Base-by-base conservation (phyloP, 1,284 basidiomycete species). In the Exobasidium cylindrosporum region DNA sequence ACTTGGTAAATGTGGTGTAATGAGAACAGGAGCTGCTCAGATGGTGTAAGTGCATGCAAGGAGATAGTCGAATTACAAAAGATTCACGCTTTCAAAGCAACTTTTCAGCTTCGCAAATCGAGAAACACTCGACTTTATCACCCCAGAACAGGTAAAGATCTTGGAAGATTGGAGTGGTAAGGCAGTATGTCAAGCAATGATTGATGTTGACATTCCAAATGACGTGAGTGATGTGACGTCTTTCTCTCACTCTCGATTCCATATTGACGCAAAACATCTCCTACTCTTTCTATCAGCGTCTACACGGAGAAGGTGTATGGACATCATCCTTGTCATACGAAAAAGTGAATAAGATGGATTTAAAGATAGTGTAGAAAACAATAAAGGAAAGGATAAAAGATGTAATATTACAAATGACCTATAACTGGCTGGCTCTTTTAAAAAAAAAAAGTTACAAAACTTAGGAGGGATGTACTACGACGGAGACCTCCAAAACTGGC, bases 1-100 rank as follows among this genome's bases (percentile, higher is more conserved):
- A 28, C 29, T 32, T 23, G 58, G 52, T 30, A 14, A 53, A 31
- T 58, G 29, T 13, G 35, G 79, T 64, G 67, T 82, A 57, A 90
- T 92, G 73, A 84, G 85, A 65, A 89, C 87, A 1, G 88, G 89
- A 5, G 88, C 88, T 14, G 86, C 86, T 17, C 90, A 92, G 65
- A 90, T 92, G 86, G 86, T 91, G 35, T 40, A 40, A 40, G 70
- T 66, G 35, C 35, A 40, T 40, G 35, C 10, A 17, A 40, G 17
- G 10, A 40, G 10, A 17, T 10, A 40, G 35, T 10, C 35, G 35
- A 40, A 61, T 63, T 2, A 4, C n/a, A 24, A 35, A 43, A 13
- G 55, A 4, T 54, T 14, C 43, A n/a, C n/a, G n/a, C 21, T 49
- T 17, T 40, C 35, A 40, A 40, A 17, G 35, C 17, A 7, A 40